Conservation (phyloP, 2,329 filamentous ascomycete genomes). For the Fusarium siculi region DNA sequence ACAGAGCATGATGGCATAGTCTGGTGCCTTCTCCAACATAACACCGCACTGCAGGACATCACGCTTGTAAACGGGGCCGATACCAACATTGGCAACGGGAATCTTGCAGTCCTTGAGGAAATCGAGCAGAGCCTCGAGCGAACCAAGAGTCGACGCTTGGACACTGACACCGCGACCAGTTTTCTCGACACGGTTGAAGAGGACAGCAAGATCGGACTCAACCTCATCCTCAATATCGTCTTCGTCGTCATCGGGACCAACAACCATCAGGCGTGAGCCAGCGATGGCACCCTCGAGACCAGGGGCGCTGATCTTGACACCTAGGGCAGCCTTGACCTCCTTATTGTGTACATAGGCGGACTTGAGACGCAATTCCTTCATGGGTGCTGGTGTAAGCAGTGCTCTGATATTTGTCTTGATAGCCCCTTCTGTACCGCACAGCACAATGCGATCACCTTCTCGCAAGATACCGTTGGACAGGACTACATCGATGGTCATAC, state of each 20-base stretch:
- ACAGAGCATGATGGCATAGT: conserved; percentile 98
- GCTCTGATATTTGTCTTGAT: conserved; percentile 97
- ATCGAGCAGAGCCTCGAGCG: conserved; percentile 93
- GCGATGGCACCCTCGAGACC: conserved; percentile 96
- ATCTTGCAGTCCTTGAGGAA: conserved; percentile 98
- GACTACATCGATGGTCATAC: conserved; percentile 98
- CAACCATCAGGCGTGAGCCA: conserved; percentile 92
- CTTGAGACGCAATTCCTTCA: conserved; percentile 95
- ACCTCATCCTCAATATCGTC: conserved; percentile 97
- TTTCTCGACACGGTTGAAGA: conserved; percentile 92
- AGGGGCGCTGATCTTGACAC: conserved; percentile 98
- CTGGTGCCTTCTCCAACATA: conserved; percentile 95
- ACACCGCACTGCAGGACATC: conserved; percentile 95
- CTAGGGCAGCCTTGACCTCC: conserved; percentile 96
- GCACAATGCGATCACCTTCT: conserved; percentile 92
- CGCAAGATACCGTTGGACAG: conserved; percentile 93
- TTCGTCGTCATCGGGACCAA: conserved; percentile 94
- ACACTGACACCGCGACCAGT: conserved; percentile 95
- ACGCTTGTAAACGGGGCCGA: conserved; percentile 97
- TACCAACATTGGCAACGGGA: conserved; percentile 95
- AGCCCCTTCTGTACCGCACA: conserved; percentile 96
- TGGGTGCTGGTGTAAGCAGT: conserved; percentile 88
- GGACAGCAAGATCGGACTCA: conserved; percentile 89
- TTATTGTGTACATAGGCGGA: conserved; percentile 99
- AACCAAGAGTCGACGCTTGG: conserved; percentile 96